Base-by-base conservation (phyloP, 108 stramenopile species). In the Seminavis robusta region DNA sequence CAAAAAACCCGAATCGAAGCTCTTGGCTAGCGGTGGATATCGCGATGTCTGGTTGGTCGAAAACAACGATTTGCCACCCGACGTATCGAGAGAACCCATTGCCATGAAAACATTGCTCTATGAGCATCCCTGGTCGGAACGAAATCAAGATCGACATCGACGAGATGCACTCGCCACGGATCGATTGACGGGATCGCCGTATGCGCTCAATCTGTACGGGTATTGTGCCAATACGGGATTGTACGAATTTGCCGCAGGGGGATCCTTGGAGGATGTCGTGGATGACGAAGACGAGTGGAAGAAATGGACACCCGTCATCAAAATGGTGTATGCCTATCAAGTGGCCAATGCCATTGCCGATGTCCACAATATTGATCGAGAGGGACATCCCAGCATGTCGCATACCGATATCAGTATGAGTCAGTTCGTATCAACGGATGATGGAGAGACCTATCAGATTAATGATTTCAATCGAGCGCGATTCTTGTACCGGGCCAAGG, bases 121-220 rank as follows among this genome's bases (percentile, higher is more conserved):
- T 32, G 47, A 68, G n/a, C 80, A 81, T 48, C 64, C 73, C 10
- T 79, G 47, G 47, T 25, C 46, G 8, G 53, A 41, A 30, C 67
- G 73, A 4, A 88, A 88, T 52, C 77, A 64, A 29, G 80, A 86
- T 62, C 63, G 85, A 25, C 77, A 83, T 60, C 66, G 82, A 24
- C 65, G 76, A 20, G 91, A 93, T 59, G 87, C 85, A 9, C 38
- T 93, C 16, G 65, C 83, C 1, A 86, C 87, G 85, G 88, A 89
- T 33, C 74, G 81, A 27, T 47, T 88, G 46, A 76, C 84, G 16
- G 56, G 67, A 37, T 76, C 72, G 21, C 62, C 64, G 21, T 74
- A 66, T 20, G 73, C 89, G 28, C 64, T 88, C 52, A 56, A 93
- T 46, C 78, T 93, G 6, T 86, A 89, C 33, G 83, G 77, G 16